Conservation (phyloP, 495 filamentous ascomycete species). For the Annulohypoxylon moriforme region DNA sequence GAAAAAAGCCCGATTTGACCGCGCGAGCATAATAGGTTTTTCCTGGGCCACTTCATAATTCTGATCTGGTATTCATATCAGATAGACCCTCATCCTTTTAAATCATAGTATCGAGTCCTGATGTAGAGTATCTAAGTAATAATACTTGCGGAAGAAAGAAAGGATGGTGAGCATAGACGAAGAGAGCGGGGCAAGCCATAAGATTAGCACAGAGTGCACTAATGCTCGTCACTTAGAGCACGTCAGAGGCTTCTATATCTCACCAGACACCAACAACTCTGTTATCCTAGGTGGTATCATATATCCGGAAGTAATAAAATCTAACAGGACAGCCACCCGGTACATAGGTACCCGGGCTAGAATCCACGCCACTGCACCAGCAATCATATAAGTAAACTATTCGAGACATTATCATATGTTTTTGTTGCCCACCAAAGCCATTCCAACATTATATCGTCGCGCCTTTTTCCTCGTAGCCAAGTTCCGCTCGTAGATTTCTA, state of each 20-base stretch:
- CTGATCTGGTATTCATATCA: too few relatives aligned
- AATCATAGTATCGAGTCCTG: too few relatives aligned
- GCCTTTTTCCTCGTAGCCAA: conserved; percentile 28
- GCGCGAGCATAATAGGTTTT: too few relatives aligned
- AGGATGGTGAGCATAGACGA: too few relatives aligned
- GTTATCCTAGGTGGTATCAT: conserved; percentile 30
- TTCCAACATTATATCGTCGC: conserved; percentile 27
- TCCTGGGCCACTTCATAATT: too few relatives aligned
- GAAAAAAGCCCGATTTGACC: too few relatives aligned
- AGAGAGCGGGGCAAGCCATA: too few relatives aligned
- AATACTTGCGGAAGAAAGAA: too few relatives aligned
- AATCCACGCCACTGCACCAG: neutral
- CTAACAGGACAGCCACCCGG: neutral
- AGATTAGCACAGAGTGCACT: neutral
- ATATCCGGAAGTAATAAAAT: neutral
- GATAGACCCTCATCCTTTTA: too few relatives aligned
- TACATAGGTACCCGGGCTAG: neutral
- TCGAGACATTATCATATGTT: conserved; percentile 33
- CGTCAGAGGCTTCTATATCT: neutral
- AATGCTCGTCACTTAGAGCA: neutral
- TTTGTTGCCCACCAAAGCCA: conserved; percentile 20
- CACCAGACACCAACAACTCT: neutral
- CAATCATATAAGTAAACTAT: conserved; percentile 3
- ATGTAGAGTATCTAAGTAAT: too few relatives aligned
- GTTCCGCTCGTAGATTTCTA: conserved; percentile 7